phyloP scores from a whole-genome alignment of 352 stramenopile genomes.

The Phytophthora brassicae region DNA sequence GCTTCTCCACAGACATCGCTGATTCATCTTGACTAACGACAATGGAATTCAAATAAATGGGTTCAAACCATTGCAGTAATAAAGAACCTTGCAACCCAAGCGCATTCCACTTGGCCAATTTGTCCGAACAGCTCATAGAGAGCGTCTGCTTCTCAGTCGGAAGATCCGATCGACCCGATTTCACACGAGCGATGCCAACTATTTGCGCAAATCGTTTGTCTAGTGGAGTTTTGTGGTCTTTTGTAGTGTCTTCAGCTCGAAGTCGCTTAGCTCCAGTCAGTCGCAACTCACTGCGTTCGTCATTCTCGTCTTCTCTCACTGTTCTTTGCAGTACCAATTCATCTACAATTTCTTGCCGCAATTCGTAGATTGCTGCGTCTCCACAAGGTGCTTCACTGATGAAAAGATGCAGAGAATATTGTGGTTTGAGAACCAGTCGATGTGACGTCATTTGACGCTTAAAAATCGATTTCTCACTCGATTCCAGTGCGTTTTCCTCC shows the following conservation, averaged over 20 bases:
- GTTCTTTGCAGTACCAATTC: constrained; percentile 50
- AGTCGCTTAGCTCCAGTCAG: constrained; percentile 66
- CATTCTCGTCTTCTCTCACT: constrained; percentile 14
- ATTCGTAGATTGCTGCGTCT: constrained; percentile 91
- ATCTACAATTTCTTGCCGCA: constrained; percentile 74
- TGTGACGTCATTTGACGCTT: constrained; percentile 25
- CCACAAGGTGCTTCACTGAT: constrained; percentile 93
- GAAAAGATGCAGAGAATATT: constrained; percentile 88
- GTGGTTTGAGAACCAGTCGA: constrained; percentile 50
- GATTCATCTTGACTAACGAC: constrained; percentile 47
- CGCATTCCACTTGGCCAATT: constrained; percentile 87
- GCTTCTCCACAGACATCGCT: constrained; percentile 36
- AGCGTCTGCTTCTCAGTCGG: constrained; percentile 80
- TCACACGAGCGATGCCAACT: constrained; percentile 81
- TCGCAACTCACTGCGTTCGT: constrained; percentile 46
- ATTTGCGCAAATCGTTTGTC: constrained; percentile 71
- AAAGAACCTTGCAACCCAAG: constrained; percentile 83
- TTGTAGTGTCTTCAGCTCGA: constrained; percentile 6
- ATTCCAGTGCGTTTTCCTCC: constrained; percentile 21
- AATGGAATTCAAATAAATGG: constrained; percentile 49
- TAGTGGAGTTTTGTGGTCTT: neutral
- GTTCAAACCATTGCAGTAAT: constrained; percentile 67
- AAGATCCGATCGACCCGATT: constrained; percentile 92
- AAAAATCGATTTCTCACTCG: constrained; percentile 50
- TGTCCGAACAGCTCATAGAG: constrained; percentile 94